phyloP scores from a whole-genome alignment of 1,284 basidiomycete genomes.

The Ceratobasidium sp. region DNA sequence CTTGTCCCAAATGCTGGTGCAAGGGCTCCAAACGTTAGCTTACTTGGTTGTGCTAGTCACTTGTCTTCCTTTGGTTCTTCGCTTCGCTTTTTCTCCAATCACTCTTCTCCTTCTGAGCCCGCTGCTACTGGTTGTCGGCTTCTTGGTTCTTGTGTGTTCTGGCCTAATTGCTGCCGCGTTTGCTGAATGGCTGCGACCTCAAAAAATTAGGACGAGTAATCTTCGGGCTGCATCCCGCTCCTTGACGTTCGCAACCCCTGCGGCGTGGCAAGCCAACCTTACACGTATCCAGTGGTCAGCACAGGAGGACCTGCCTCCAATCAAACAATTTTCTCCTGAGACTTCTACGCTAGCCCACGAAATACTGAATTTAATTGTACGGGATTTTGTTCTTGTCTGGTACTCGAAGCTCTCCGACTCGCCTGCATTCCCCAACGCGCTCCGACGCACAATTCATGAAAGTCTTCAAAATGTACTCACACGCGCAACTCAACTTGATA shows the following conservation, averaged over 20 bases:
- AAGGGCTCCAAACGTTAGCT: constrained; percentile 18
- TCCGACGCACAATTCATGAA: constrained; percentile 79
- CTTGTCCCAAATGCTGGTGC: constrained; percentile 14
- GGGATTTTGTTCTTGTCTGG: constrained; percentile 88
- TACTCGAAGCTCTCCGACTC: constrained; percentile 85
- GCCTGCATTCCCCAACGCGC: constrained; percentile 85
- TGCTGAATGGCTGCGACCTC: constrained; percentile 62
- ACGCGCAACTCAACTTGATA: constrained; percentile 71
- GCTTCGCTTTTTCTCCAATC: constrained; percentile 63
- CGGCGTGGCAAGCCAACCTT: constrained; percentile 88
- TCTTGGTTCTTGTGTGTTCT: constrained; percentile 63
- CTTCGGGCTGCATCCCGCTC: constrained; percentile 70
- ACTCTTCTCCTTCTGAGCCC: constrained; percentile 72
- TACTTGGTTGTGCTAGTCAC: constrained; percentile 25
- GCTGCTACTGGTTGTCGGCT: constrained; percentile 61
- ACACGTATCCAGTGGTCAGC: constrained; percentile 86
- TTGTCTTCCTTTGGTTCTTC: constrained; percentile 26
- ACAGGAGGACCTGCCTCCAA: constrained; percentile 69
- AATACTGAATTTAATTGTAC: constrained; percentile 79
- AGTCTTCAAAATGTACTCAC: constrained; percentile 69
- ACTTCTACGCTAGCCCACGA: constrained; percentile 77
- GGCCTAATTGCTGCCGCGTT: constrained; percentile 66
- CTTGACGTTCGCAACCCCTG: constrained; percentile 85
- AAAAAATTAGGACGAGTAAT: constrained; percentile 52
- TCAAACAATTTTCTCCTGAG: constrained; percentile 69